phyloP scores from a whole-genome alignment of 2,329 filamentous ascomycete genomes.

The Aspergillus sergii region DNA sequence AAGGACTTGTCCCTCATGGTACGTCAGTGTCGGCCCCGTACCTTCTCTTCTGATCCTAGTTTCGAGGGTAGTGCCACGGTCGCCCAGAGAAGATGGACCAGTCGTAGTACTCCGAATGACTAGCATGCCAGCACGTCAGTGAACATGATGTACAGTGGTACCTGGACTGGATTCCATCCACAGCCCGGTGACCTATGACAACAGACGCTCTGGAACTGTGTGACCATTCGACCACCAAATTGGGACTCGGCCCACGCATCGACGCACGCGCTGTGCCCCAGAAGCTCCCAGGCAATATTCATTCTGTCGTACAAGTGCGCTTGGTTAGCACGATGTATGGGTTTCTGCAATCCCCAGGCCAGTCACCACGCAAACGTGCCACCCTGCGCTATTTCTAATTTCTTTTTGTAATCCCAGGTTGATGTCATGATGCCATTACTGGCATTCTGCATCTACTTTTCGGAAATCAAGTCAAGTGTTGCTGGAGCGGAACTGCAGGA shows the following conservation, averaged over 20 bases:
- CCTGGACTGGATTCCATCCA: conserved; percentile 6
- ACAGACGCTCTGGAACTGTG: conserved; percentile 16
- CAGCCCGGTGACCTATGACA: conserved; percentile 3
- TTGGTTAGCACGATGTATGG: conserved; percentile 18
- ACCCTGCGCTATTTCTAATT: conserved; percentile 19
- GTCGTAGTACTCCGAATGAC: conserved; percentile 17
- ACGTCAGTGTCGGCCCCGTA: conserved; percentile 24
- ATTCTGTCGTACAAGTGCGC: conserved; percentile 21
- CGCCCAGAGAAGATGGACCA: conserved; percentile 18
- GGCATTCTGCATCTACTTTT: conserved; percentile 14
- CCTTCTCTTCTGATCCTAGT: conserved; percentile 19
- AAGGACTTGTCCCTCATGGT: conserved; percentile 22
- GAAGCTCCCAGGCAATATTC: conserved; percentile 1
- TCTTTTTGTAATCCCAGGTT: conserved; percentile 13
- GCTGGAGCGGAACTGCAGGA: conserved; percentile 28
- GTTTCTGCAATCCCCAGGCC: conserved; percentile 18
- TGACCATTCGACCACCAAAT: conserved; percentile 21
- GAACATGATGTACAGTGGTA: conserved; percentile 17
- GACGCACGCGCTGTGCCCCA: conserved; percentile 22
- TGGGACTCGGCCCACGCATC: conserved; percentile 22
- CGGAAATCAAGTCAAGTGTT: conserved; percentile 22
- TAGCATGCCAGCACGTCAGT: conserved; percentile 19
- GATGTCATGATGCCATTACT: conserved; percentile 13
- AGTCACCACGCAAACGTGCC: conserved; percentile 6
- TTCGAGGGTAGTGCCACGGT: conserved; percentile 17